Percentiles rank a stretch among this genome's conserved stretches.
These are phyloP conservation scores for Ceratocystis huliohia DNA, from an alignment of 2,329 filamentous ascomycete species.

Conservation along the genomic window DNA sequence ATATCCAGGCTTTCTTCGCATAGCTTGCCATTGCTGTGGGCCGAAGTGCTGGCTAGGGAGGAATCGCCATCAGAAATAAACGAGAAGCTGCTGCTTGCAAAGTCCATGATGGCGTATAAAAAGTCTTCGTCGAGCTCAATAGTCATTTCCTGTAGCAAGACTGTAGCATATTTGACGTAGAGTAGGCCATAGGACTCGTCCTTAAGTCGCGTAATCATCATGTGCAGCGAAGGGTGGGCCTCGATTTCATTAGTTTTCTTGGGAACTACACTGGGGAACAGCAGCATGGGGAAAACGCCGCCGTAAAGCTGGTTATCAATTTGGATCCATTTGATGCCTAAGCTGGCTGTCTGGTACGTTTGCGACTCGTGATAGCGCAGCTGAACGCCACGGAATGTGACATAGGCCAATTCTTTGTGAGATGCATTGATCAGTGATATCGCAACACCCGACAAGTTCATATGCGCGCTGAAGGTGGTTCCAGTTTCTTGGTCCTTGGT, in stretches of 20 bases:
- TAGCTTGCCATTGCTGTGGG: conserved; percentile 52
- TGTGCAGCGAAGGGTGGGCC: conserved; percentile 85
- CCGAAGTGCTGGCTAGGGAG: neutral
- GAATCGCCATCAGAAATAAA: conserved; percentile 30
- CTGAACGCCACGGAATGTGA: conserved; percentile 84
- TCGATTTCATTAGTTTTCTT: conserved; percentile 96
- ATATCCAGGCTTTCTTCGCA: conserved; percentile 86
- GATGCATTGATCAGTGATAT: conserved; percentile 89
- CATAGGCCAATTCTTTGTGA: conserved; percentile 79
- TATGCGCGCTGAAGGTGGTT: conserved; percentile 76
- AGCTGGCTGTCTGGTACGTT: conserved; percentile 79
- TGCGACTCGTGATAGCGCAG: conserved; percentile 87
- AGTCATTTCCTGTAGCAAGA: conserved; percentile 94
- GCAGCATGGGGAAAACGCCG: conserved; percentile 90
- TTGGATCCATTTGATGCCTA: conserved; percentile 96
- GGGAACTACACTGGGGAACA: conserved; percentile 94
- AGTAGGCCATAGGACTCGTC: conserved; percentile 96
- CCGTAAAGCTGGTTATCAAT: conserved; percentile 98
- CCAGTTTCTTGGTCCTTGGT: conserved; percentile 84
- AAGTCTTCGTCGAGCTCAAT: conserved; percentile 97
- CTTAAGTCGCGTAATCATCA: conserved; percentile 86
- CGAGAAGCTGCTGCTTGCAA: conserved; percentile 75
- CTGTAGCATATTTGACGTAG: conserved; percentile 95
- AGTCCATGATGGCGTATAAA: conserved; percentile 89
- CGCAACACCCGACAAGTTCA: conserved; percentile 80